A percentile compares a stretch with the other conserved stretches of the same genome.
phyloP scores from a whole-genome alignment of 202 grass and related monocot species.

The Cymbopogon flexuosus region DNA sequence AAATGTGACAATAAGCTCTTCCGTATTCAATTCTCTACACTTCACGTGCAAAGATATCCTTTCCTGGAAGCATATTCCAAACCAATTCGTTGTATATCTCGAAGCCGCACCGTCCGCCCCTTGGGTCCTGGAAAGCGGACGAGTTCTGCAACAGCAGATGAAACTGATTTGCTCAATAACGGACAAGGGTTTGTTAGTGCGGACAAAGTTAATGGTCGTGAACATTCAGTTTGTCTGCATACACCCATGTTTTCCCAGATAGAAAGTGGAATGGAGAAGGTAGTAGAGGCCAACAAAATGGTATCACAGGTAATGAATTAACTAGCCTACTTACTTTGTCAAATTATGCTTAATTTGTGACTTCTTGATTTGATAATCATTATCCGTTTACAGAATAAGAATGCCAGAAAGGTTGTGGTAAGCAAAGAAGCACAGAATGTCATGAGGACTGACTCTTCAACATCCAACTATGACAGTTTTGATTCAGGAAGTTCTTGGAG shows the following conservation, averaged over 20 bases:
- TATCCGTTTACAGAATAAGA: conserved; percentile 26
- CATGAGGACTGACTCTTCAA: conserved; percentile 52
- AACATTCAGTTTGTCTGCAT: conserved; percentile 32
- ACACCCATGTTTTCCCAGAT: conserved; percentile 50
- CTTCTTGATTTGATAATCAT: neutral
- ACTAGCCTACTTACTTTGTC: conserved; percentile 8
- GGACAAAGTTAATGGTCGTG: conserved; percentile 39
- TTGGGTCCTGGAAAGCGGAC: conserved; percentile 41
- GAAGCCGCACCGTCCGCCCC: conserved; percentile 46
- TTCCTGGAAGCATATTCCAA: conserved; percentile 86
- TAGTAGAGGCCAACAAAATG: conserved; percentile 42
- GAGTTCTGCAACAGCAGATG: conserved; percentile 34
- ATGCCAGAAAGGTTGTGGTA: conserved; percentile 24
- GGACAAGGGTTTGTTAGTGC: conserved; percentile 31
- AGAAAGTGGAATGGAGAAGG: conserved; percentile 27
- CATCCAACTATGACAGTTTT: conserved; percentile 68
- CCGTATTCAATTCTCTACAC: conserved; percentile 63
- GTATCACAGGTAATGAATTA: conserved; percentile 41
- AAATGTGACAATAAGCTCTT: conserved; percentile 98
- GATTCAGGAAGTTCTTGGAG: conserved; percentile 52
- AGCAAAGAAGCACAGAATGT: conserved; percentile 38
- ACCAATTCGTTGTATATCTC: conserved; percentile 85
- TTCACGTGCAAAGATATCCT: conserved; percentile 57
- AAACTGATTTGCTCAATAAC: conserved; percentile 39
- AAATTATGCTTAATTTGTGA: conserved; percentile 27